A percentile compares a stretch with the other conserved stretches of the same genome.
phyloP scores from a whole-genome alignment of 768 basidiomycete genomes.

The Pleurotus cornucopiae region DNA sequence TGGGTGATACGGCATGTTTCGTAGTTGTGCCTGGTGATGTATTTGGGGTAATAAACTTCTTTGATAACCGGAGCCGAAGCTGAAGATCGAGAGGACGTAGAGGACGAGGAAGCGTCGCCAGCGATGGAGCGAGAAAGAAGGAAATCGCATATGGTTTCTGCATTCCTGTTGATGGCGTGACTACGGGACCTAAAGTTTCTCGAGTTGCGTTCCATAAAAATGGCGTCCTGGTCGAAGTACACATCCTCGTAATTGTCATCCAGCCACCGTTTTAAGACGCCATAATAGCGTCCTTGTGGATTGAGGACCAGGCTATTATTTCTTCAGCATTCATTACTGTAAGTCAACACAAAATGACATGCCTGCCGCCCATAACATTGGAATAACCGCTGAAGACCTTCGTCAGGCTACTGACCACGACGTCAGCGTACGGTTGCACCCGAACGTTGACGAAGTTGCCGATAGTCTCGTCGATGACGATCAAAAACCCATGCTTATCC shows the following conservation, averaged over 20 bases:
- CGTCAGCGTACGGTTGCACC: constrained; percentile 59
- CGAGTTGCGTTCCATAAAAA: constrained; percentile 82
- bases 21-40: constrained; percentile 51
- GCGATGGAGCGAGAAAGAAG: constrained; percentile 41
- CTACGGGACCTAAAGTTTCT: constrained; percentile 65
- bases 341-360: constrained; percentile 6
- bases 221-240: constrained; percentile 70
- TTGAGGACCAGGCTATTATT: constrained; percentile 60
- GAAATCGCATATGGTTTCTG: constrained; percentile 60
- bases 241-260: constrained; percentile 53
- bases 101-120: constrained; percentile 12
- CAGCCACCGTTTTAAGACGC: constrained; percentile 42
- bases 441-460: constrained; percentile 79
- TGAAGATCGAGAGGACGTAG: too few species aligned
- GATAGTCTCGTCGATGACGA: constrained; percentile 76
- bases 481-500: constrained; percentile 64
- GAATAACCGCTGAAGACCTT: constrained; percentile 77
- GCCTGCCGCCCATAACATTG: constrained; percentile 85
- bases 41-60: constrained; percentile 70
- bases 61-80: constrained; percentile 35
- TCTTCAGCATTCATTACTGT: background rate
- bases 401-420: constrained; percentile 69
- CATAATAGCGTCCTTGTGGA: constrained; percentile 53
- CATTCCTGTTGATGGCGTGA: constrained; percentile 57
- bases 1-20: constrained; percentile 36